phyloP scores from a whole-genome alignment of 1,284 basidiomycete species.

The Ustilago curta region DNA sequence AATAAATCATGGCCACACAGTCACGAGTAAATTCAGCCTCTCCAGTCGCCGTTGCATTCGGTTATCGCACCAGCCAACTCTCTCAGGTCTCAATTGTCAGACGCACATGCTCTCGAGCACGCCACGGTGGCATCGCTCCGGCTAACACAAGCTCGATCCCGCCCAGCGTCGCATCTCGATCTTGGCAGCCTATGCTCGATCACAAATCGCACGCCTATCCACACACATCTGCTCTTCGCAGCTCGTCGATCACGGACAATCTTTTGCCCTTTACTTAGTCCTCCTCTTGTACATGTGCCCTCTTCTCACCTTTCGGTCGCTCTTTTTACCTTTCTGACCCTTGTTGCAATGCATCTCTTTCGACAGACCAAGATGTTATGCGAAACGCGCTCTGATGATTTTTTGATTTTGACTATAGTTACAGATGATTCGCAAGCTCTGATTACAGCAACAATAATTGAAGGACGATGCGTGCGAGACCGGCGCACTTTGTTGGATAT shows the following conservation, averaged over 20 bases:
- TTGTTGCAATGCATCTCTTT: slow-evolving; percentile 27
- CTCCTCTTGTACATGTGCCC: slow-evolving; percentile 17
- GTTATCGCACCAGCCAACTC: too few species aligned
- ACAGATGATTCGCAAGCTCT: not conserved
- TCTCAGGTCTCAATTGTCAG: too few species aligned
- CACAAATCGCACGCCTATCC: not conserved
- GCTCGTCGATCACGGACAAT: slow-evolving; percentile 22
- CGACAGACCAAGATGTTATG: not conserved
- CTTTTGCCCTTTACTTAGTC: not conserved
- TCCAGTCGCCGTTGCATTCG: too few species aligned
- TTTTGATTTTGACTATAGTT: not conserved
- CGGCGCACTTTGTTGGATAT: slow-evolving; percentile 4
- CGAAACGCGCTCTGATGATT: not conserved
- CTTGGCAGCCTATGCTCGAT: not conserved
- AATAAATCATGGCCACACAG: not conserved
- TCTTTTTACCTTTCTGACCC: slow-evolving; percentile 7
- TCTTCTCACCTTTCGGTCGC: not conserved
- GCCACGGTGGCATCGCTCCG: too few species aligned
- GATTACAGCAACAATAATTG: not conserved
- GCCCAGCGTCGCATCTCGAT: not conserved
- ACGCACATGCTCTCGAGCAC: too few species aligned
- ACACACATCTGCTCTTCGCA: not conserved
- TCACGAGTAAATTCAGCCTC: not conserved
- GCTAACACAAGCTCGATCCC: too few species aligned
- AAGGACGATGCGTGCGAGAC: not conserved